Evolutionary conservation across 768 basidiomycete species (phyloP), one percentile per base, ranked within the genome.

Genomic region (Suillus occidentalis): DNA sequence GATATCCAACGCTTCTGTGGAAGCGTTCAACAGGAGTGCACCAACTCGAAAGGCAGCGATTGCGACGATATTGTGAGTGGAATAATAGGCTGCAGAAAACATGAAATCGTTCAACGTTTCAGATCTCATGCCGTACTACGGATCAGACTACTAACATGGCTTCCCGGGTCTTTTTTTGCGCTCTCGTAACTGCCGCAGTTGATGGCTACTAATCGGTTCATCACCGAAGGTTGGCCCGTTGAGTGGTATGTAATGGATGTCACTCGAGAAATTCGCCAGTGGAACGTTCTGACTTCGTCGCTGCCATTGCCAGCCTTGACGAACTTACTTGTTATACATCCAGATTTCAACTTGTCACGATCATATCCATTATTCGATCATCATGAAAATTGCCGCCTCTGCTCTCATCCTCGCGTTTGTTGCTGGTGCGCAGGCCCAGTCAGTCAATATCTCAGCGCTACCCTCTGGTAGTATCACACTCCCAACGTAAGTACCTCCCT

Each of bases 371-470:
- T n/a, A 7, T 20, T 58, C 22, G 31, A 22, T 25, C 57, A 58
- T 58, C 57, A 58, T 58, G 57, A 40, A 58, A 40, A 6, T 58
- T 58, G 16, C 57, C 18, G 16, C 57, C 18, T 18, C 57, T 58
- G 25, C 39, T 39, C 57, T 58, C 25, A 28, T 25, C 39, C 16
- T 58, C 8, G 57, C 39, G 2, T 58, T 58, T 10, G 25, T 40
- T 40, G 57, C 39, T 22, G 25, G 57, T 20, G 57, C 14, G 18
- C 39, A 40, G 9, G 57, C 57, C 5, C 57, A 40, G 18, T 6
- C 39, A 40, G 18, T 16, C 22, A 58, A 25, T 12, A 18, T 25
- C 2, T 39, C 57, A 22, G 4, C 56, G 16, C 47, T 47, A 47
- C 36, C 55, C n/a, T 13, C 52, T 18, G 18, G 20, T 7, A 14